phyloP scores from a whole-genome alignment of 2,329 filamentous ascomycete species.

The Ceratocystis smalleyi region DNA sequence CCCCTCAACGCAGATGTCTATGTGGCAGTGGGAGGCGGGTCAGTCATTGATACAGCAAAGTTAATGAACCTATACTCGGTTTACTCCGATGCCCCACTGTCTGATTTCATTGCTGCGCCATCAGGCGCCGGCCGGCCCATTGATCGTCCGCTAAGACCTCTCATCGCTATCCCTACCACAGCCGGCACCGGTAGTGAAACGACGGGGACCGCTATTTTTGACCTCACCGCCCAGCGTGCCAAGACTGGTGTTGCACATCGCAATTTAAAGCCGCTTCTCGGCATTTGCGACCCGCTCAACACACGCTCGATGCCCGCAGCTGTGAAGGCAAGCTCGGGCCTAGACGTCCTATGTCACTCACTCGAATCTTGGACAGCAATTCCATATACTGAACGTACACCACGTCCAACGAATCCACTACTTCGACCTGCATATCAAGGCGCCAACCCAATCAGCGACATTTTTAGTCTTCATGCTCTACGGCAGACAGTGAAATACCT shows the following conservation, averaged over 20 bases:
- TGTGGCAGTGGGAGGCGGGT: conserved; percentile 80
- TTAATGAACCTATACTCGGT: conserved; percentile 93
- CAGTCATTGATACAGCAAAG: conserved; percentile 95
- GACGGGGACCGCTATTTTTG: conserved; percentile 95
- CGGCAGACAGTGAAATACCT: conserved; percentile 79
- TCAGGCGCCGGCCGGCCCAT: conserved; percentile 69
- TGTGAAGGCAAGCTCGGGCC: conserved; percentile 77
- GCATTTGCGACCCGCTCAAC: conserved; percentile 74
- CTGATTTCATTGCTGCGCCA: conserved; percentile 95
- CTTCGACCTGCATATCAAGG: conserved; percentile 89
- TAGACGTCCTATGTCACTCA: conserved; percentile 89
- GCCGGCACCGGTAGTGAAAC: conserved; percentile 87
- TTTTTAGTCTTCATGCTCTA: conserved; percentile 82
- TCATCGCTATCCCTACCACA: conserved; percentile 63
- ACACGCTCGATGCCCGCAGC: conserved; percentile 91
- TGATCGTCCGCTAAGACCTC: conserved; percentile 46
- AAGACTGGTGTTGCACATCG: conserved; percentile 95
- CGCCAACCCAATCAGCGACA: conserved; percentile 92
- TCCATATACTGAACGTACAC: conserved; percentile 72
- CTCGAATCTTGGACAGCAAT: conserved; percentile 97
- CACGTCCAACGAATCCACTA: conserved; percentile 77
- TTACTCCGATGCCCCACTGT: conserved; percentile 82
- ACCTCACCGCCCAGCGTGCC: conserved; percentile 72
- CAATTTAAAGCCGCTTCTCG: conserved; percentile 86
- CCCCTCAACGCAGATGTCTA: conserved; percentile 74